Percentiles rank a stretch among this genome's conserved stretches.
Evolutionary conservation across 768 basidiomycete genomes (phyloP).

Genomic region (Agaricus sinodeliciosus): DNA sequence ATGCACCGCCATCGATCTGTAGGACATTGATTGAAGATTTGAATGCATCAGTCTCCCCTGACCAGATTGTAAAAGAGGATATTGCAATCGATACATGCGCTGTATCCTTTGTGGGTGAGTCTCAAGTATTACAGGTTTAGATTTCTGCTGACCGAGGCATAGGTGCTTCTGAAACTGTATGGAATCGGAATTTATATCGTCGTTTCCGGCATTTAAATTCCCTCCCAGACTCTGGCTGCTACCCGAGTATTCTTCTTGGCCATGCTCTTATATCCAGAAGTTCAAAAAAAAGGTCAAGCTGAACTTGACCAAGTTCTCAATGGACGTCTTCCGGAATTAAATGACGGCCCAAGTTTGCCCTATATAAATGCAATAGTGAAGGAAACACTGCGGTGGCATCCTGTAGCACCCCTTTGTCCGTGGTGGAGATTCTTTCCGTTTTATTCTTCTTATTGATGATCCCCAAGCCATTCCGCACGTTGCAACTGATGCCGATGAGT

Average conservation of each 20-base stretch:
- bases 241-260: conserved; percentile 5
- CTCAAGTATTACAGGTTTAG: neutral
- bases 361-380: conserved; percentile 30
- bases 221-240: conserved; percentile 2
- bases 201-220: neutral
- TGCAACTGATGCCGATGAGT: conserved; percentile 8
- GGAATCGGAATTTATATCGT: neutral
- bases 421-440: neutral
- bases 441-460: neutral
- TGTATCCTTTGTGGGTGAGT: conserved; percentile 6
- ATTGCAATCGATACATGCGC: conserved; percentile 4
- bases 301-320: conserved; percentile 22
- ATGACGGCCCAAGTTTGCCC: conserved; percentile 20
- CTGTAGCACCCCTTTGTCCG: conserved; percentile 11
- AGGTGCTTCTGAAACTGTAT: neutral
- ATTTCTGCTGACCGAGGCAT: neutral
- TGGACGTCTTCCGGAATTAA: conserved; percentile 27
- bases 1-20: neutral
- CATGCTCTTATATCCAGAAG: conserved; percentile 8
- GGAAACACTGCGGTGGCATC: conserved; percentile 21
- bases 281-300: conserved; percentile 11
- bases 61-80: neutral
- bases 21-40: conserved; percentile 2
- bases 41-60: neutral
- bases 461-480: conserved; percentile 3